Evolutionary conservation across 1,139 yeast species (phyloP).

Genomic region (Kodamaea derodonti): DNA sequence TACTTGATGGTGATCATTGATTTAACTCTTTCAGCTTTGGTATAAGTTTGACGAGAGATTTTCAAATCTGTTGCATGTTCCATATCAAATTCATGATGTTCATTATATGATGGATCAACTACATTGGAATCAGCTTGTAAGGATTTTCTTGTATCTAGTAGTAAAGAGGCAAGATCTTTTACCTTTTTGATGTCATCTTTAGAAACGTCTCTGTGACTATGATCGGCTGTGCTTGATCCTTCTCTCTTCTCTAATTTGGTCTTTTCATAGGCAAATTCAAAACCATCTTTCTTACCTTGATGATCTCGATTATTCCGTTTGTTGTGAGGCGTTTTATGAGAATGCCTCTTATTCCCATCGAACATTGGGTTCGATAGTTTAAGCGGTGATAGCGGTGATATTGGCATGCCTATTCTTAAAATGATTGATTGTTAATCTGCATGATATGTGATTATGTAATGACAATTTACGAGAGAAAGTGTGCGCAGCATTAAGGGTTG

Average conservation of each 20-base stretch:
- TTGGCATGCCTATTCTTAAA: conserved; percentile 1
- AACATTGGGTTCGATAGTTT: conserved; percentile 6
- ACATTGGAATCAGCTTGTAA: conserved; percentile 42
- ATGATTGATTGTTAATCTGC: too few relatives aligned
- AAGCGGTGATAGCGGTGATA: conserved; percentile 5
- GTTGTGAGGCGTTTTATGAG: neutral
- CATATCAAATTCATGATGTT: conserved; percentile 8
- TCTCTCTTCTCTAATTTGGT: neutral
- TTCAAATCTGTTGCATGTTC: conserved; percentile 9
- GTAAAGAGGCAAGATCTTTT: conserved; percentile 38
- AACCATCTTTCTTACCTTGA: conserved; percentile 5
- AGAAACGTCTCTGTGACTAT: neutral
- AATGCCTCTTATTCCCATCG: neutral
- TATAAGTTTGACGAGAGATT: conserved; percentile 35
- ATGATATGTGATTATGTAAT: too few relatives aligned
- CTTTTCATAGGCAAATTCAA: conserved; percentile 6
- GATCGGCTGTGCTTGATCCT: neutral
- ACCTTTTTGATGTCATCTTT: conserved; percentile 30
- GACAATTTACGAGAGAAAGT: too few relatives aligned
- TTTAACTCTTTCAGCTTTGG: conserved; percentile 53
- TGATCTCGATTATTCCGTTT: neutral
- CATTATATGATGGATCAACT: conserved; percentile 22
- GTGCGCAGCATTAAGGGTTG: too few relatives aligned
- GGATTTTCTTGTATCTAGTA: conserved; percentile 40
- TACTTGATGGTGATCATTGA: conserved; percentile 51